Base-by-base conservation (phyloP, 768 basidiomycete genomes). In the Cubamyces sp. region DNA sequence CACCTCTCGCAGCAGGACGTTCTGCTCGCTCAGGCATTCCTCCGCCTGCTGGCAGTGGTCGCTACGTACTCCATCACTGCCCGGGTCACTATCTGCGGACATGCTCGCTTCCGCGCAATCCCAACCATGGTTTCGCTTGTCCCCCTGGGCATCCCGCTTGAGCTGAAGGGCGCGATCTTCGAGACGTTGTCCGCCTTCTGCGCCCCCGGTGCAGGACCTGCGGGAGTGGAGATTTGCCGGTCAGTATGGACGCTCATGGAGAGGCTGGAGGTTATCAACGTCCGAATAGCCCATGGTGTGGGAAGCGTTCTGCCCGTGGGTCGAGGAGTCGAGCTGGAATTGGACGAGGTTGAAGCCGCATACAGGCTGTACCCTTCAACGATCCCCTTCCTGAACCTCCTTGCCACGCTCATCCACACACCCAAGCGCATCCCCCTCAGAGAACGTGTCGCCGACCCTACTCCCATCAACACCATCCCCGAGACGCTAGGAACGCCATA, bases 171-270 rank as follows among this genome's bases (percentile, higher is more conserved):
- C 5, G 86, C 90, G 0, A 77, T 95, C 3, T 91, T 95, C 64
- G 86, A 91, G 43, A 85, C 92, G 0, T 77, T 96, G 8, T 83
- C 90, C 6, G 86, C 92, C 1, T 96, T 96, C 75, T 91, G 92
- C 63, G 82, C 85, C 55, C 88, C 92, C 7, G 92, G 91, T 9
- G 92, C 88, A 0, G 90, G 91, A 1, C 68, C 74, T 12, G 76
- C 82, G 0, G 92, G 91, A 6, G 84, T 89, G 14, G 92, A 95
- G 69, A 84, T 94, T 41, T 92, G 92, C 73, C 86, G 86, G 70
- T 84, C 85, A 4, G 86, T 94, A 0, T 96, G 94, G 94, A 81
- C 81, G 1, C 74, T 90, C 51, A 88, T 97, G 86, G 94, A 96
- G 74, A 82, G 87, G 52, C 77, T 87, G 21, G 94, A 95, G 69